These are phyloP conservation scores for Solanum hybrid DNA, from an alignment of 305 asterid genomes.

Conservation along the genomic window DNA sequence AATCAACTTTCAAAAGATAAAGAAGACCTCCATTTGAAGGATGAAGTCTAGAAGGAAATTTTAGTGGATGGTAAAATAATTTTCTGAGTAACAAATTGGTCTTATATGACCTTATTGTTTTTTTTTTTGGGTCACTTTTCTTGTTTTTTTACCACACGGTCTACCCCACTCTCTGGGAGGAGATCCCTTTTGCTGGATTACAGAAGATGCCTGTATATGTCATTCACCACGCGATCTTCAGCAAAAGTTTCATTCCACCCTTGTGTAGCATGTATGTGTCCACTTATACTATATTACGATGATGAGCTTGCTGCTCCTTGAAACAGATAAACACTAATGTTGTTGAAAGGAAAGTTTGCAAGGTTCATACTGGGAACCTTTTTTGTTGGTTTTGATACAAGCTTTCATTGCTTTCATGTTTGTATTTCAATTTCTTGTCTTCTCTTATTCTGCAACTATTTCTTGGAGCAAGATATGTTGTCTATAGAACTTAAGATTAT, in stretches of 20 bases:
- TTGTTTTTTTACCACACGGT: slow-evolving; percentile 11
- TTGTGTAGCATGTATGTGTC: slow-evolving; percentile 43
- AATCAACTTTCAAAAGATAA: slow-evolving; percentile 4
- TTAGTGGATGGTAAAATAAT: slow-evolving; percentile 18
- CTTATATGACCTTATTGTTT: slow-evolving; percentile 18
- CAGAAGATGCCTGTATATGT: slow-evolving; percentile 18
- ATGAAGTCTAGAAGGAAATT: slow-evolving; percentile 15
- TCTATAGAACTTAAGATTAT: neutral
- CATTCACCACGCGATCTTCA: slow-evolving; percentile 18
- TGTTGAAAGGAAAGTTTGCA: slow-evolving; percentile 28
- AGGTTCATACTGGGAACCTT: slow-evolving; percentile 6
- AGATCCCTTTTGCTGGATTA: slow-evolving; percentile 26
- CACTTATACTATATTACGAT: slow-evolving; percentile 6
- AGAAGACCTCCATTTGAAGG: slow-evolving; percentile 18
- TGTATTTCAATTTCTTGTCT: neutral
- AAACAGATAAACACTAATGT: slow-evolving; percentile 15
- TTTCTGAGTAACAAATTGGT: slow-evolving; percentile 17
- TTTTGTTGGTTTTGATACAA: neutral
- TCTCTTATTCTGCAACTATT: neutral
- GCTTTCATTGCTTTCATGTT: neutral
- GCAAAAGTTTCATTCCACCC: slow-evolving; percentile 22
- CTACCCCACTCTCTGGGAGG: slow-evolving; percentile 19
- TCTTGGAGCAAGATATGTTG: neutral
- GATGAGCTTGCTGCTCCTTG: slow-evolving; percentile 23
- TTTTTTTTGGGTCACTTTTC: slow-evolving; percentile 18